Conservation (phyloP, 352 stramenopile species). For the Stramenopiles sp. region DNA sequence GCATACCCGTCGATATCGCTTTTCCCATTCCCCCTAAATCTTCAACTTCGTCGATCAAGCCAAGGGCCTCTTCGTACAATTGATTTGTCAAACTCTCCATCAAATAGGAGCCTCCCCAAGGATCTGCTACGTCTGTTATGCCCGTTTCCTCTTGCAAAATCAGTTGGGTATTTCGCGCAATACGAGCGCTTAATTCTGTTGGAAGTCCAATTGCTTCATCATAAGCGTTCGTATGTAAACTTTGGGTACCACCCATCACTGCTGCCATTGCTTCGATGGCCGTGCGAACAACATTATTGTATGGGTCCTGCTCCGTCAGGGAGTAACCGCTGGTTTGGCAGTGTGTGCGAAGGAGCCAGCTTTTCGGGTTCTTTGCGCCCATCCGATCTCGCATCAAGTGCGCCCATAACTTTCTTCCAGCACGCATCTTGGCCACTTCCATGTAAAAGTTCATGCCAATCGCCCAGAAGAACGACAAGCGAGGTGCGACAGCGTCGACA, state of each 20-base stretch:
- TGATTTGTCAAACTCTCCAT: slow-evolving; percentile 88
- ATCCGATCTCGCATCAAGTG: slow-evolving; percentile 77
- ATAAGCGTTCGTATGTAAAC: slow-evolving; percentile 88
- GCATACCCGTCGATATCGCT: slow-evolving; percentile 81
- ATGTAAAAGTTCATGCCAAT: slow-evolving; percentile 97
- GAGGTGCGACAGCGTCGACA: slow-evolving; percentile 71
- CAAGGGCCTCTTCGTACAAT: slow-evolving; percentile 42
- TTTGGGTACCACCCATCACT: slow-evolving; percentile 80
- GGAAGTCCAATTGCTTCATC: slow-evolving; percentile 88
- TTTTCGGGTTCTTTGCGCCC: slow-evolving; percentile 76
- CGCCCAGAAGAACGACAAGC: slow-evolving; percentile 91
- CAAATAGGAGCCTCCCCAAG: slow-evolving; percentile 86
- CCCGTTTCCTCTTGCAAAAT: slow-evolving; percentile 87
- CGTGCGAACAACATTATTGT: slow-evolving; percentile 94
- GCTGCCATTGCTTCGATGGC: slow-evolving; percentile 80
- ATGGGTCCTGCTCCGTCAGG: slow-evolving; percentile 84
- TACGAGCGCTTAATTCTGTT: slow-evolving; percentile 80
- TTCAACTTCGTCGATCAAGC: slow-evolving; percentile 63
- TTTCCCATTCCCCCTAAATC: slow-evolving; percentile 84
- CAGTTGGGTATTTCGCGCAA: slow-evolving; percentile 91
- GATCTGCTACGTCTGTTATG: slow-evolving; percentile 77
- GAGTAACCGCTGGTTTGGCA: slow-evolving; percentile 89
- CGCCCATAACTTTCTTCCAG: slow-evolving; percentile 75
- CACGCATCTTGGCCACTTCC: slow-evolving; percentile 83
- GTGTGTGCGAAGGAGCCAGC: slow-evolving; percentile 76